phyloP scores from a whole-genome alignment of 805 yeast species.

The Candida nemodendra region DNA sequence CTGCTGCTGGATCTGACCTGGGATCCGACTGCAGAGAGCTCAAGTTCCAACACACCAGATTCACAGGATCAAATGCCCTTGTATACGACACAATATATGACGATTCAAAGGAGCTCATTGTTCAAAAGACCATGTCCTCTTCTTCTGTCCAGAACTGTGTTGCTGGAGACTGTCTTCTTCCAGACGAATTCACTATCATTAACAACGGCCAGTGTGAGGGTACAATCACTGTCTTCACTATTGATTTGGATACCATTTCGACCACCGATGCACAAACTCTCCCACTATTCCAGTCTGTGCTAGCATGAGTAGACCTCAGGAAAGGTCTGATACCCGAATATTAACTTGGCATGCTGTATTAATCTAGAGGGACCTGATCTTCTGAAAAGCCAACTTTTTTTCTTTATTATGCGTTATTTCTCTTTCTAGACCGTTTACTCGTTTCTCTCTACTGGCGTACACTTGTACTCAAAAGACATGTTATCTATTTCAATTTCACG shows the following conservation, averaged over 20 bases:
- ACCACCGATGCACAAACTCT: slow-evolving; percentile 8
- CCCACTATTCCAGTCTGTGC: slow-evolving; percentile 14
- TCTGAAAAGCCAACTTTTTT: too few relatives aligned
- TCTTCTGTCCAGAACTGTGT: slow-evolving; percentile 28
- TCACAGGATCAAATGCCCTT: slow-evolving; percentile 40
- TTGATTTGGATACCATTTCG: slow-evolving; percentile 43
- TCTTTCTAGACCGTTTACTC: background rate
- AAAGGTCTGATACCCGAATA: background rate
- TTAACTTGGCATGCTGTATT: background rate
- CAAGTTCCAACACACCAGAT: slow-evolving; percentile 42
- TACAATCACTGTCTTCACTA: slow-evolving; percentile 45
- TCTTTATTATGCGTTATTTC: background rate
- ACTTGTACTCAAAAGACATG: too few relatives aligned
- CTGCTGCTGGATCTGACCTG: slow-evolving; percentile 42
- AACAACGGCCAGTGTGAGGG: slow-evolving; percentile 36
- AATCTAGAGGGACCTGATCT: too few relatives aligned
- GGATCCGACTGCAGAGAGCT: slow-evolving; percentile 40
- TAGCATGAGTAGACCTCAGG: slow-evolving; percentile 1
- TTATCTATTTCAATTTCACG: too few relatives aligned
- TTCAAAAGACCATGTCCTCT: slow-evolving; percentile 17
- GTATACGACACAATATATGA: slow-evolving; percentile 38
- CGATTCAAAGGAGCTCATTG: slow-evolving; percentile 35
- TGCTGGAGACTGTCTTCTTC: slow-evolving; percentile 45
- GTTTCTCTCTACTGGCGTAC: too few relatives aligned
- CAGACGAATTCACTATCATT: slow-evolving; percentile 40